Base-by-base conservation (phyloP, 2,329 filamentous ascomycete genomes). In the Pseudocercospora cruenta region DNA sequence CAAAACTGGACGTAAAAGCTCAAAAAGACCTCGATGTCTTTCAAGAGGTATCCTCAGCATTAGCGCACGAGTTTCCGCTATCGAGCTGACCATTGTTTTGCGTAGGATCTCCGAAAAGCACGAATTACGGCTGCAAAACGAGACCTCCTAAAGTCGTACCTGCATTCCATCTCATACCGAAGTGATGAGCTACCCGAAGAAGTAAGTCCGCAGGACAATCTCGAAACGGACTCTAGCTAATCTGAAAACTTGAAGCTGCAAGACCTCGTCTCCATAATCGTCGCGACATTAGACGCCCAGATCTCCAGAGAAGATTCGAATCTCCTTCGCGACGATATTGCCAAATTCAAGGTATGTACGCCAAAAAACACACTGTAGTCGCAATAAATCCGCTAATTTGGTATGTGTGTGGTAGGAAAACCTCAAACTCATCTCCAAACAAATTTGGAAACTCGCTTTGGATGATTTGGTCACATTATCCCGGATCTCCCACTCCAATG, bases 261-360 rank as follows among this genome's bases (percentile, higher is more conserved):
- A 69, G 73, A 81, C 58, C 72, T 80, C 4, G 80, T 81, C 31
- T 79, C 80, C n/a, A 75, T 82, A 8, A 72, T 80, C 4, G 76
- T 76, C 10, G 80, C 82, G 0, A 75, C 77, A 47, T 74, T 83
- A 9, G 76, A 75, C 19, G 77, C 76, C 51, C 31, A 36, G 12
- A 69, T 83, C 7, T 65, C 76, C 0, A 59, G 69, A 3, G 66
- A 75, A 12, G 82, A 84, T 60, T 73, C 74, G 10, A 75, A 78
- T 0, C 73, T 83, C 5, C 73, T 83, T 3, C 68, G 75, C 5
- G 75, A 74, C 24, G 81, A 83, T 66, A 66, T 80, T 1, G 72
- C 76, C 1, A 72, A 73, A 47, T 82, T 84, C 71, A 73, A 80
- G 43, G 69, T 61, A 59, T 10, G 31, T 10, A 12, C 26, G 6